Base-by-base conservation (phyloP, 192 early-diverging fungal species). In the Podila minutissima region DNA sequence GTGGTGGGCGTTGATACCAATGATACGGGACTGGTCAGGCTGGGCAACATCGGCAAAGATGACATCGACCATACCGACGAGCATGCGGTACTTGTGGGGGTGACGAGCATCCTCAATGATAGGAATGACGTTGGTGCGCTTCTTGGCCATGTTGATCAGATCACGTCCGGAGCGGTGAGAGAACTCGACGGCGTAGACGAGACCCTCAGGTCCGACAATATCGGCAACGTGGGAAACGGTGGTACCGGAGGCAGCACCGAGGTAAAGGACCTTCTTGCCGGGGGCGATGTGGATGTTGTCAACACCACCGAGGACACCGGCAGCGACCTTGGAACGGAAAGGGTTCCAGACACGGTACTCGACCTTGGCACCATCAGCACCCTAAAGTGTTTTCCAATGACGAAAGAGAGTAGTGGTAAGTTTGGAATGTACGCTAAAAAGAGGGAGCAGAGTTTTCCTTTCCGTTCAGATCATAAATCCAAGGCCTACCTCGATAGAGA, bases 331-430 rank as follows among this genome's bases (percentile, higher is more conserved):
- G 77, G 97, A 98, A 75, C 98, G 91, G 94, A 99, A 99, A 71
- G 98, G 98, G 85, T 99, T 99, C 98, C 98, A 99, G 66, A 99
- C 96, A 72, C 98, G 92, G 88, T 99, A 99, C 87, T 99, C 98
- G 46, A 92, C 92, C 87, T 99, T 99, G 75, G 94, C 93, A 67
- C 95, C 95, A 60, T 99, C 98, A 65, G 91, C 83, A 65, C 97
- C 96, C 69, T 78, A 53, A 3, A 35, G 2, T 29, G 59, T 24
- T 11, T 6, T 55, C 24, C 53, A 55, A 17, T 22, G 2, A 53
- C 20, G 53, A 55, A 22, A 24, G 2, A 10, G 53, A 29, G 3
- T 20, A 26, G 24, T 7, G 15, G 53, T 55, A 5, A 55, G 22
- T 55, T 37, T 37, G 35, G 35, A 26, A 24, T 10, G 24, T 20